Percentiles rank a stretch among this genome's conserved stretches.
phyloP scores from a whole-genome alignment of 2,329 filamentous ascomycete genomes.

The Davidsoniella virescens region DNA sequence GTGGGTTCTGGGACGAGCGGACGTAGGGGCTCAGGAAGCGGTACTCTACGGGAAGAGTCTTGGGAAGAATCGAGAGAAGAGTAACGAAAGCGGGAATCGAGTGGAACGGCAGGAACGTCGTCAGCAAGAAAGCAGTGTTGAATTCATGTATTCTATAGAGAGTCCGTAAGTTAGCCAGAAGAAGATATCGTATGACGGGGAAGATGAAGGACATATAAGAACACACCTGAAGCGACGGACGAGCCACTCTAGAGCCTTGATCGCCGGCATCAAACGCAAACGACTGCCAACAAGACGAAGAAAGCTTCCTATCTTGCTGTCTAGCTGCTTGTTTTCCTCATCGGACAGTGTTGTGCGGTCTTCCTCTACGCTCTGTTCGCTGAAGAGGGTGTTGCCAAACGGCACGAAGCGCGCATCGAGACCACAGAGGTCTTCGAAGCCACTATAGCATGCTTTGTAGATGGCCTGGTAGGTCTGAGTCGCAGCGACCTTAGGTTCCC shows the following conservation, averaged over 20 bases:
- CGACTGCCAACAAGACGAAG: conserved; percentile 62
- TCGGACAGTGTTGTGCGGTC: conserved; percentile 74
- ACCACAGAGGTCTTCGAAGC: conserved; percentile 79
- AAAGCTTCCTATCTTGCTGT: conserved; percentile 65
- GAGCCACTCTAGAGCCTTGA: conserved; percentile 91
- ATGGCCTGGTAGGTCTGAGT: conserved; percentile 82
- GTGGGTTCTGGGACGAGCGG: conserved; percentile 56
- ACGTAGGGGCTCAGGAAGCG: conserved; percentile 80
- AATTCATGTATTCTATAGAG: conserved; percentile 65
- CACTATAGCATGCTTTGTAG: conserved; percentile 72
- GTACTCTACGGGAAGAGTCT: conserved; percentile 57
- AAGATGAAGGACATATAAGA: background rate
- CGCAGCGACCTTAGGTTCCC: conserved; percentile 69
- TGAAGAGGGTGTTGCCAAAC: conserved; percentile 72
- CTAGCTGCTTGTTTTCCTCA: conserved; percentile 66
- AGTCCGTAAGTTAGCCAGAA: background rate
- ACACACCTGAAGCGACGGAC: conserved; percentile 71
- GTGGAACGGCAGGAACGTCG: conserved; percentile 88
- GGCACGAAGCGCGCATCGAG: conserved; percentile 63
- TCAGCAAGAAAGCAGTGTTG: conserved; percentile 61
- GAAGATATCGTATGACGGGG: background rate
- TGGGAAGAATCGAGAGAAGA: conserved; percentile 70
- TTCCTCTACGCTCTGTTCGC: conserved; percentile 77
- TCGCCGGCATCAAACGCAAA: conserved; percentile 67
- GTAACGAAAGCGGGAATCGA: conserved; percentile 71